These are phyloP conservation scores for Microbotryum saponariae DNA, from an alignment of 1,284 basidiomycete genomes.

Conservation along the genomic window DNA sequence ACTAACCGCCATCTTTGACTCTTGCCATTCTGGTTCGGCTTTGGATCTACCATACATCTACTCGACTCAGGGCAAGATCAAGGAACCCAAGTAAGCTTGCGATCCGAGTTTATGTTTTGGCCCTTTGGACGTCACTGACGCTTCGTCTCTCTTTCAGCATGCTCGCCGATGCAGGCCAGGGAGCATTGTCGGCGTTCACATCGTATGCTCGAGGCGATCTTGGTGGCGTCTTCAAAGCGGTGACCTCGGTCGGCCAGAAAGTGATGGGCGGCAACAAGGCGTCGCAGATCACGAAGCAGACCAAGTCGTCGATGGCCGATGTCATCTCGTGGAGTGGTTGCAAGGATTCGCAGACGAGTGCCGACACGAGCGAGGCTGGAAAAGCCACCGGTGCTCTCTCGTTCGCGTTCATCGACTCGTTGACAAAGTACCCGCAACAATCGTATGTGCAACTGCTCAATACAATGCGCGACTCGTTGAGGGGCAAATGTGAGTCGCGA, in stretches of 20 bases:
- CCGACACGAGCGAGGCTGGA: conserved; percentile 43
- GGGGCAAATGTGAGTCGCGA: conserved; percentile 50
- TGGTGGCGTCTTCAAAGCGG: conserved; percentile 37
- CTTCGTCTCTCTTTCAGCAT: conserved; percentile 14
- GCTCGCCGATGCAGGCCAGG: conserved; percentile 33
- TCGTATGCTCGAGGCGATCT: conserved; percentile 44
- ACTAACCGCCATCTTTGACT: conserved; percentile 77
- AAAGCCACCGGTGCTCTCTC: conserved; percentile 39
- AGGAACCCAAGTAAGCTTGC: conserved; percentile 40
- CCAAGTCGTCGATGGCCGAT: conserved; percentile 37
- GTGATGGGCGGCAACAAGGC: conserved; percentile 41
- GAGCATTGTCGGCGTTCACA: conserved; percentile 39
- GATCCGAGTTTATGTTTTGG: conserved; percentile 11
- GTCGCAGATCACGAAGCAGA: conserved; percentile 36
- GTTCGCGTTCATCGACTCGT: conserved; percentile 27
- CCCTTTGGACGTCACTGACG: background rate
- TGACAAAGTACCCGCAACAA: conserved; percentile 50
- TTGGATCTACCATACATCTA: conserved; percentile 46
- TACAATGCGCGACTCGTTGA: conserved; percentile 52
- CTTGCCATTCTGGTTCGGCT: conserved; percentile 46
- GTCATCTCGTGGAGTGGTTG: conserved; percentile 41
- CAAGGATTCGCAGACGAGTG: conserved; percentile 32
- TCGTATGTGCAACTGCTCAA: conserved; percentile 54
- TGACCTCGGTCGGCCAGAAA: conserved; percentile 41
- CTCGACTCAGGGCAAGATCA: conserved; percentile 49